Base-by-base conservation (phyloP, 805 yeast species). In the Cyberlindnera nakhonratchasimensis region DNA sequence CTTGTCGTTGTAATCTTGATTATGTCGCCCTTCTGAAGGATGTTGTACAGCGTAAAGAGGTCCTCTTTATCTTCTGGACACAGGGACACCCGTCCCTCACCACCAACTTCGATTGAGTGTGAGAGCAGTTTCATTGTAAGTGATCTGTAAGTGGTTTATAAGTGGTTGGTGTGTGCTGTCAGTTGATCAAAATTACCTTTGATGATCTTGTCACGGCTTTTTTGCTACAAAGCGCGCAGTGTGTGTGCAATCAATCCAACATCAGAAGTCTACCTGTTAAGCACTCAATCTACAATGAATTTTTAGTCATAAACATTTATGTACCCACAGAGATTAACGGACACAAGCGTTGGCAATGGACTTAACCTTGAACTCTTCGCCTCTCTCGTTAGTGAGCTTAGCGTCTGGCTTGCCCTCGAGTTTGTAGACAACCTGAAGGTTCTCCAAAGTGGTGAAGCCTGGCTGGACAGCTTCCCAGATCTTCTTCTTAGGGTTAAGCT, bases 381-480 rank as follows among this genome's bases (percentile, higher is more conserved):
- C 96, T 53, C 72, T 78, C 61, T 75, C 80, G 66, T 86, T 89
- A 42, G 88, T 86, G 63, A 91, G 77, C 63, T 75, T 82, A 48
- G 73, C 70, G 34, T 60, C 59, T 42, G 82, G 80, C 61, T 82
- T 81, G 52, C 95, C 95, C 58, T 82, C 88, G 54, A 73, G 71
- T 58, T 83, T 83, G 74, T 78, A 91, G 48, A 86, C 75, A 32
- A 91, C 96, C 60, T 86, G 86, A 45, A 81, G 74, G 37, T 71
- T 69, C 30, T 79, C 93, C 52, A 72, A 79, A 23, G 98, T 91
- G 44, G 91, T 71, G 74, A 93, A 90, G 47, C 75, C 73, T 39
- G 97, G 98, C 74, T 93, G 99, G 51, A 86, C 72, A 40, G 90
- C 77, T 75, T 93, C 99, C 95, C 96, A 93, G 49, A 90, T 74